phyloP scores from a whole-genome alignment of 129 eudicot species.

The Arctium lappa region DNA sequence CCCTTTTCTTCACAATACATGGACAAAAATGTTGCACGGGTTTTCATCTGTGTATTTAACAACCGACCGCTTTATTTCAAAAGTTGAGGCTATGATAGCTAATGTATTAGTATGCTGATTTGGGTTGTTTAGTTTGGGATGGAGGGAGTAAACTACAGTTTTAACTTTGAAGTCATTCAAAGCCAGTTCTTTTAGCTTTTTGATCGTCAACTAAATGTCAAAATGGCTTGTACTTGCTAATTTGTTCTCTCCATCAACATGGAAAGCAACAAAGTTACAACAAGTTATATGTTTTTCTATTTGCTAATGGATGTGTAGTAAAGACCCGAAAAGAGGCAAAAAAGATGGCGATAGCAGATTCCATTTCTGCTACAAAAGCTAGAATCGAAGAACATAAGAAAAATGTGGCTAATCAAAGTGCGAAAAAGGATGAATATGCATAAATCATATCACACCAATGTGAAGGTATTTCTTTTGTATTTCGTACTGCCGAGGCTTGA shows the following conservation, averaged over 20 bases:
- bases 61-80: background rate
- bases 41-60: background rate
- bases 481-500: slow-evolving; percentile 3
- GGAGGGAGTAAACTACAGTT: background rate
- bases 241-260: background rate
- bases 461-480: slow-evolving; percentile 51
- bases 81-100: background rate
- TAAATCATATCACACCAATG: slow-evolving; percentile 63
- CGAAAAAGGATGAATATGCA: slow-evolving; percentile 64
- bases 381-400: slow-evolving; percentile 56
- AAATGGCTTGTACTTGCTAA: background rate
- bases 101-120: background rate
- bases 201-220: background rate
- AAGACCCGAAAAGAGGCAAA: slow-evolving; percentile 89
- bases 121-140: background rate
- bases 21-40: background rate
- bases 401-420: slow-evolving; percentile 58
- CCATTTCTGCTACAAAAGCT: slow-evolving; percentile 59
- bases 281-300: slow-evolving; percentile 14
- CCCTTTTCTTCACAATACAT: background rate
- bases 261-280: slow-evolving; percentile 6
- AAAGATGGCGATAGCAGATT: slow-evolving; percentile 59
- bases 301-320: slow-evolving; percentile 42
- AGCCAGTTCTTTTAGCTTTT: background rate
- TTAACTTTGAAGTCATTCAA: background rate